A percentile compares a stretch with the other conserved stretches of the same genome.
Conservation (phyloP, 2,329 filamentous ascomycete genomes). For the Curvularia spicifera region DNA sequence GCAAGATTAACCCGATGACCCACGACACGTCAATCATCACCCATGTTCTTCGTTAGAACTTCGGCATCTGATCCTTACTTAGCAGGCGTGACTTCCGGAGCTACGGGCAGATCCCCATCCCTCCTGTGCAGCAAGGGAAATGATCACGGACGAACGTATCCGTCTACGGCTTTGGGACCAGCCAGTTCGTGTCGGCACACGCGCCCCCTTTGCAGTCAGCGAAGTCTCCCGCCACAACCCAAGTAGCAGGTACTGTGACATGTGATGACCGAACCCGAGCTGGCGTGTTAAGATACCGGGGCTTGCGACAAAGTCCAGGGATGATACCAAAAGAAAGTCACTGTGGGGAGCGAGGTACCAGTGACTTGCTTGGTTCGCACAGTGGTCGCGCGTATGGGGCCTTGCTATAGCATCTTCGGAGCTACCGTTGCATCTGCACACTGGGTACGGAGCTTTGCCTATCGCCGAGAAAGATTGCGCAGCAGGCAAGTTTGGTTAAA, state of each 20-base stretch:
- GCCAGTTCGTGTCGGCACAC: conserved; percentile 15
- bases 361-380: conserved; percentile 1
- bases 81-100: conserved; percentile 21
- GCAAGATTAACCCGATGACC: conserved; percentile 19
- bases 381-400: conserved; percentile 16
- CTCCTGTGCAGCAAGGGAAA: conserved; percentile 9
- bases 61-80: conserved; percentile 24
- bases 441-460: conserved; percentile 24
- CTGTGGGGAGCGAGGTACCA: conserved; percentile 5
- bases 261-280: conserved; percentile 5
- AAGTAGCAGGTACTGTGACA: conserved; percentile 15
- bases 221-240: conserved; percentile 11
- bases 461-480: conserved; percentile 11
- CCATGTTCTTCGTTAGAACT: conserved; percentile 26
- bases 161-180: conserved; percentile 8
- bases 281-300: conserved; percentile 6
- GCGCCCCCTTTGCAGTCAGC: conserved; percentile 14
- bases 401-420: conserved; percentile 25
- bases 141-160: conserved; percentile 12
- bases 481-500: not conserved
- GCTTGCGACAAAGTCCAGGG: conserved; percentile 4
- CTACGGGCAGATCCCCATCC: conserved; percentile 20
- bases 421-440: conserved; percentile 31
- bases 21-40: conserved; percentile 22
- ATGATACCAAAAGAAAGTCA: conserved; percentile 1